These are phyloP conservation scores for Wickerhamomyces bovis DNA, from an alignment of 805 yeast species.

Conservation along the genomic window DNA sequence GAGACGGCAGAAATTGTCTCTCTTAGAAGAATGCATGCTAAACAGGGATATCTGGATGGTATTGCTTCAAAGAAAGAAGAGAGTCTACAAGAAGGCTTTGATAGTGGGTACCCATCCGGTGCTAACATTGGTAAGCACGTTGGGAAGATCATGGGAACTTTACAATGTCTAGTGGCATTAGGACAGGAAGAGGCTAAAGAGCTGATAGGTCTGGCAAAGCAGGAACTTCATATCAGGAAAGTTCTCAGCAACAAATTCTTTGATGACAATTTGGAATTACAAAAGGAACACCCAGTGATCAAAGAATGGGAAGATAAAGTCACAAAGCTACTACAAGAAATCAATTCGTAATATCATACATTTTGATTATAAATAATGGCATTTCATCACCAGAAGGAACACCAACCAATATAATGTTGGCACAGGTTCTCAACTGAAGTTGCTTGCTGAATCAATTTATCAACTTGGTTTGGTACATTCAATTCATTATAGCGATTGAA, in stretches of 20 bases:
- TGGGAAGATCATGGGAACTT: constrained; percentile 56
- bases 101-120: constrained; percentile 72
- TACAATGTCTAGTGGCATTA: constrained; percentile 30
- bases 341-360: not conserved
- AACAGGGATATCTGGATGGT: constrained; percentile 84
- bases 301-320: constrained; percentile 36
- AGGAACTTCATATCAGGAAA: constrained; percentile 53
- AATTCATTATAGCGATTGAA: constrained; percentile 66
- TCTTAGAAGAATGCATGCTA: constrained; percentile 56
- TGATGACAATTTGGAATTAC: constrained; percentile 32
- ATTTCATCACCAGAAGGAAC: constrained; percentile 81
- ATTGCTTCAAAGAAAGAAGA: constrained; percentile 59
- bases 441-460: constrained; percentile 89
- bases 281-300: constrained; percentile 29
- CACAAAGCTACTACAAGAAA: constrained; percentile 3
- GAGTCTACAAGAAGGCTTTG: constrained; percentile 75
- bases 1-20: constrained; percentile 29
- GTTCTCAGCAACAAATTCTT: constrained; percentile 53
- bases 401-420: constrained; percentile 98
- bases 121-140: constrained; percentile 59
- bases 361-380: not conserved
- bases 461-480: constrained; percentile 86
- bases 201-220: constrained; percentile 32
- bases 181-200: constrained; percentile 13
- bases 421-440: constrained; percentile 93